phyloP scores from a whole-genome alignment of 1,284 basidiomycete species.

The Trichosporon faecale region DNA sequence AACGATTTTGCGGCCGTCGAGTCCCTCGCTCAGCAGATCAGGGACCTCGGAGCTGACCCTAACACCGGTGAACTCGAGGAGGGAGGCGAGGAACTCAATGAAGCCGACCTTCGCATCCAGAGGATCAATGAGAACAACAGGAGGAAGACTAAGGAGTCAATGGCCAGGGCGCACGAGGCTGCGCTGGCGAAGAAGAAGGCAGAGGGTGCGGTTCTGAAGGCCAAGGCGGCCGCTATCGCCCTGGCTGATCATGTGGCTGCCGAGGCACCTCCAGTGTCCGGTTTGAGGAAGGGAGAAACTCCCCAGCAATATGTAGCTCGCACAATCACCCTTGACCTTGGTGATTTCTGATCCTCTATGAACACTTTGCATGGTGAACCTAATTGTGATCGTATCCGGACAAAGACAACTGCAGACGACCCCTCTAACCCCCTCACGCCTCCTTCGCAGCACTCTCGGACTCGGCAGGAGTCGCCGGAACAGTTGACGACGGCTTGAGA shows the following conservation, averaged over 20 bases:
- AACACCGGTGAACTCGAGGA: slow-evolving; percentile 34
- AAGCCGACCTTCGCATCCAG: slow-evolving; percentile 61
- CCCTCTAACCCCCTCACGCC: neutral
- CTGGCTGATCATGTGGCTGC: slow-evolving; percentile 20
- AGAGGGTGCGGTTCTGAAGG: slow-evolving; percentile 44
- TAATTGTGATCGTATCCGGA: neutral
- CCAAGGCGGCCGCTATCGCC: slow-evolving; percentile 24
- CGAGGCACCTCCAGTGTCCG: slow-evolving; percentile 28
- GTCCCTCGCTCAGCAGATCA: slow-evolving; percentile 63
- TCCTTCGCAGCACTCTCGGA: neutral
- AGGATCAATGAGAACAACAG: slow-evolving; percentile 85
- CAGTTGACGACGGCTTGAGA: slow-evolving; percentile 37
- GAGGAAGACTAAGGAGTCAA: slow-evolving; percentile 70
- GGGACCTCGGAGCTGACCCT: slow-evolving; percentile 55
- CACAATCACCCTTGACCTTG: slow-evolving; percentile 52
- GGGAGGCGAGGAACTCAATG: slow-evolving; percentile 43
- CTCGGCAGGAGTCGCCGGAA: neutral
- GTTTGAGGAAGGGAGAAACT: slow-evolving; percentile 45
- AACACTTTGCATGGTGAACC: slow-evolving; percentile 4
- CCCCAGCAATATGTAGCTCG: slow-evolving; percentile 50
- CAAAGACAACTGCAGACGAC: neutral
- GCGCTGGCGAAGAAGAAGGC: slow-evolving; percentile 65
- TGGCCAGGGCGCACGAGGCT: slow-evolving; percentile 69
- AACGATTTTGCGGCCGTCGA: slow-evolving; percentile 63
- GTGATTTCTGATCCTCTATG: slow-evolving; percentile 47